Conservation (phyloP, 148 eudicot species). For the Vaccinium myrtillus region DNA sequence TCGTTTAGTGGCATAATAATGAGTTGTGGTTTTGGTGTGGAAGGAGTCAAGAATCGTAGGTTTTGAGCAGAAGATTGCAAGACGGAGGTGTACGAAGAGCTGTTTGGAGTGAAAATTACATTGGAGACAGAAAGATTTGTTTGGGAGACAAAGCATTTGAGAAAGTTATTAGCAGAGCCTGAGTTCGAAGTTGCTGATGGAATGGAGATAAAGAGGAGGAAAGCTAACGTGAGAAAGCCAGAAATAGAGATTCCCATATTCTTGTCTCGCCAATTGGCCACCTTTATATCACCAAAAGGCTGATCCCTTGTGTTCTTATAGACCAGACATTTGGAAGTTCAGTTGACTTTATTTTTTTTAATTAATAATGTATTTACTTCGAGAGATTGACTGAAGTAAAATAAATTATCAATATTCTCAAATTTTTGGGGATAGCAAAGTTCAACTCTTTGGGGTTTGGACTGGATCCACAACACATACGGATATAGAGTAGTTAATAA, state of each 20-base stretch:
- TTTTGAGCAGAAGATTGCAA: constrained; percentile 35
- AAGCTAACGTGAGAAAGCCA: neutral
- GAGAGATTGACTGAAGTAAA: no score
- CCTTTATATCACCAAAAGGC: no score
- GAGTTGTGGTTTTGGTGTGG: constrained; percentile 30
- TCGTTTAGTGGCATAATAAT: constrained; percentile 32
- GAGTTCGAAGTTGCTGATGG: neutral
- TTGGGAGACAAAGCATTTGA: neutral
- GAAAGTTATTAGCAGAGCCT: neutral
- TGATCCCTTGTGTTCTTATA: no score
- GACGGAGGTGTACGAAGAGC: constrained; percentile 26
- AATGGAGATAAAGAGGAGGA: neutral
- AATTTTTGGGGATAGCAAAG: no score
- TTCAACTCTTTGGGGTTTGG: no score
- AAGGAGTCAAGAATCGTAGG: constrained; percentile 23
- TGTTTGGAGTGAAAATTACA: constrained; percentile 7
- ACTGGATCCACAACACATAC: no score
- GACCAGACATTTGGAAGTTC: no score
- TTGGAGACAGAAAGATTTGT: neutral
- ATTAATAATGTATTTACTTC: no score
- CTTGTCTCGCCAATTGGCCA: no score
- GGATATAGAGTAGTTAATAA: no score
- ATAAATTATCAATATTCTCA: no score
- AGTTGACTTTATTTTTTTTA: no score
- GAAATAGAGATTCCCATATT: neutral